Conservation (phyloP, 371 early-diverging fungal genomes). For the Coemansia sp. region DNA sequence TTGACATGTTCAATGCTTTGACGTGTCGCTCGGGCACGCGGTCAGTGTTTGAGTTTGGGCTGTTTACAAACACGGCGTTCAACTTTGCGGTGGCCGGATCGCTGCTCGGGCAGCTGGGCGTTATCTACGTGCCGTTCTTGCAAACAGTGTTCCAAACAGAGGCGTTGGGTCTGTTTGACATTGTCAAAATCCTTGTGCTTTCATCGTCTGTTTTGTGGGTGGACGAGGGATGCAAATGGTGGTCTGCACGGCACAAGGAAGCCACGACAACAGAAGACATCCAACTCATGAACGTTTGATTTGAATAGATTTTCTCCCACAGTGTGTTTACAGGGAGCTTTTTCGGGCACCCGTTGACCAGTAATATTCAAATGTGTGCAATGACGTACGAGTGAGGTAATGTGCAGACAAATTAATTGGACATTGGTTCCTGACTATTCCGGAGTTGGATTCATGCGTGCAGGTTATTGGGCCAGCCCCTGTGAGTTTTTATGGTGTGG, state of each 20-base stretch:
- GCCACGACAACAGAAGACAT: constrained; percentile 31
- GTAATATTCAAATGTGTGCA: background rate
- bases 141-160: constrained; percentile 92
- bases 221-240: constrained; percentile 75
- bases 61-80: constrained; percentile 85
- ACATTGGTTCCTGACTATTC: background rate
- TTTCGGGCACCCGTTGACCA: too few species aligned
- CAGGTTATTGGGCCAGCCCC: too few species aligned
- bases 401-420: constrained; percentile 5
- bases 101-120: constrained; percentile 80
- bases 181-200: constrained; percentile 63
- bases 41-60: constrained; percentile 75
- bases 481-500: too few species aligned
- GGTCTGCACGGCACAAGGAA: constrained; percentile 24
- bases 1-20: constrained; percentile 93
- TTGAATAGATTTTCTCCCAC: background rate
- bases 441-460: background rate
- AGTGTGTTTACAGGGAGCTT: background rate
- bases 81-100: constrained; percentile 80
- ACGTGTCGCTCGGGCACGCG: constrained; percentile 85
- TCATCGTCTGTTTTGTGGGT: constrained; percentile 75
- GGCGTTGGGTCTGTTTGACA: constrained; percentile 69
- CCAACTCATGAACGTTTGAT: constrained; percentile 33
- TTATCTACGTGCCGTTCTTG: constrained; percentile 87
- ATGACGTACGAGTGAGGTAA: constrained; percentile 6